Evolutionary conservation across 2,329 filamentous ascomycete genomes (phyloP).

Genomic region (Talaromyces albobiverticillius): DNA sequence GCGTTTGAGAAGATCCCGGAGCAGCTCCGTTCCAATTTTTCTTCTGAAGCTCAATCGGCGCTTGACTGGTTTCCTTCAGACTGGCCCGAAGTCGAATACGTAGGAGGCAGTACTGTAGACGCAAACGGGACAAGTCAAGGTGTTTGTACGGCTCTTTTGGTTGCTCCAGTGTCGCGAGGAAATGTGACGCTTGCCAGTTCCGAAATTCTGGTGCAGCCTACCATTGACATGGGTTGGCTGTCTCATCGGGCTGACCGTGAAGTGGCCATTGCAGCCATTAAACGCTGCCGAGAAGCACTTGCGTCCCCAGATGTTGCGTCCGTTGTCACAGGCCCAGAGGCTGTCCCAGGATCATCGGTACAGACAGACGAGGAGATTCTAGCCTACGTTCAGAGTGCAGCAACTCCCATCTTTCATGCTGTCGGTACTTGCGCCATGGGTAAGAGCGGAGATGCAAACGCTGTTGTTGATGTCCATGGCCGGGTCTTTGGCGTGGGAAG

Average conservation of each 20-base stretch:
- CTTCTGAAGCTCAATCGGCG: constrained; percentile 9
- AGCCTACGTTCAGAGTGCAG: constrained; percentile 26
- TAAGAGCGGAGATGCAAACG: constrained; percentile 23
- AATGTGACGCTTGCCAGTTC: constrained; percentile 41
- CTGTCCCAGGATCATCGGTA: constrained; percentile 38
- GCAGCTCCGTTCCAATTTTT: constrained; percentile 17
- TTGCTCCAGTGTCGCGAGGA: constrained; percentile 44
- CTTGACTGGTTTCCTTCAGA: constrained; percentile 31
- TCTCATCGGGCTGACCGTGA: neutral
- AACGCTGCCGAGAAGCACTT: neutral
- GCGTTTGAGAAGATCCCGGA: no score
- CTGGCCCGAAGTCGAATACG: constrained; percentile 37
- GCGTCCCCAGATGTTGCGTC: neutral
- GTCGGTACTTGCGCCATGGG: constrained; percentile 39
- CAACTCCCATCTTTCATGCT: constrained; percentile 36
- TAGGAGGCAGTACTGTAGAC: constrained; percentile 20
- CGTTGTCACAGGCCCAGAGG: constrained; percentile 30
- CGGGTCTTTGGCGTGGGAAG: constrained; percentile 29
- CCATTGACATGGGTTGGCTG: constrained; percentile 50
- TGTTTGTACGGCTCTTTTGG: constrained; percentile 34
- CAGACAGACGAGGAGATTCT: constrained; percentile 40
- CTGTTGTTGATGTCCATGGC: constrained; percentile 31
- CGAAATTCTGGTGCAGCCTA: constrained; percentile 35
- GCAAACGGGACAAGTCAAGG: constrained; percentile 25
- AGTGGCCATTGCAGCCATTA: neutral